These are phyloP conservation scores for Filobasidium floriforme DNA, from an alignment of 768 basidiomycete genomes.

Conservation along the genomic window DNA sequence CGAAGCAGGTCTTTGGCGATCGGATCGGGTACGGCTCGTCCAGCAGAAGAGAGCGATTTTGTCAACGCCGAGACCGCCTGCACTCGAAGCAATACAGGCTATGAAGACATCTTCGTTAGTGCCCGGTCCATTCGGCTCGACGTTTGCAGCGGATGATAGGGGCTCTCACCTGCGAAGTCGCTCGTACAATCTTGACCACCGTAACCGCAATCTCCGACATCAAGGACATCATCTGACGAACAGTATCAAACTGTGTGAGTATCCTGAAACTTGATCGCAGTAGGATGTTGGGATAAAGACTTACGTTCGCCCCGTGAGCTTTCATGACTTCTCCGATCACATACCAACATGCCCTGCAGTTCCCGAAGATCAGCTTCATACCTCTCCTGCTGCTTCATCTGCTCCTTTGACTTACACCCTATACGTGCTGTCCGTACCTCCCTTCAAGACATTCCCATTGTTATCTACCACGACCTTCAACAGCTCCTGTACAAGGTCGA, in stretches of 20 bases:
- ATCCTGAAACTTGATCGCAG: neutral
- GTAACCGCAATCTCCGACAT: conserved; percentile 72
- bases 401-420: conserved; percentile 55
- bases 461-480: conserved; percentile 66
- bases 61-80: conserved; percentile 68
- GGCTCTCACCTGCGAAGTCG: conserved; percentile 61
- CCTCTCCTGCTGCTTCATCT: conserved; percentile 31
- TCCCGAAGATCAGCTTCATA: conserved; percentile 20
- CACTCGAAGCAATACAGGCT: conserved; percentile 75
- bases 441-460: conserved; percentile 48
- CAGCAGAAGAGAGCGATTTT: conserved; percentile 73
- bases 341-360: conserved; percentile 66
- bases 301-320: conserved; percentile 71
- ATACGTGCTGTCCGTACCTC: conserved; percentile 40
- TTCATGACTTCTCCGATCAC: conserved; percentile 85
- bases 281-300: conserved; percentile 29
- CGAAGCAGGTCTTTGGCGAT: conserved; percentile 74
- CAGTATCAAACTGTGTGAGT: neutral
- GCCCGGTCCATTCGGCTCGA: conserved; percentile 18
- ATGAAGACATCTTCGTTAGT: neutral
- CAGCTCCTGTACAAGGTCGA: conserved; percentile 74
- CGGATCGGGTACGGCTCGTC: conserved; percentile 73
- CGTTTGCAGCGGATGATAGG: neutral
- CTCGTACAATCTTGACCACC: conserved; percentile 59
- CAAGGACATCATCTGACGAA: conserved; percentile 82